Base-by-base conservation (phyloP, 2,329 filamentous ascomycete species). In the Neopestalotiopsis clavispora region DNA sequence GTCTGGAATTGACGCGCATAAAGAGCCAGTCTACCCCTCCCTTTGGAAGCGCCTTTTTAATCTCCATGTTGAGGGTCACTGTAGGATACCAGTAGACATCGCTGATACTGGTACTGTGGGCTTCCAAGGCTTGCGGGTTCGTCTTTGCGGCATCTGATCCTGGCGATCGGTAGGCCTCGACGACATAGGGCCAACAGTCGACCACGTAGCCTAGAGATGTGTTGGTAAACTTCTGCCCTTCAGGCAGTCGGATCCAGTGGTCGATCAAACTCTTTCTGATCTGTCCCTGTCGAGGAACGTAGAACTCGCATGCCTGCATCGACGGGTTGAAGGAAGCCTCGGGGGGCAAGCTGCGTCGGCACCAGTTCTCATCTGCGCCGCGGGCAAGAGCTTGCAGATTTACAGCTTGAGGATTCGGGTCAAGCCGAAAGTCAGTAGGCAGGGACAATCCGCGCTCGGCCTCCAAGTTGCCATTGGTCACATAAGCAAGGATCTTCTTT, bases 1-100 rank as follows among this genome's bases (percentile, higher is more conserved):
- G 69, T 68, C 74, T 76, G 57, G 70, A 49, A 10, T 69, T 64
- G 17, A 90, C 83, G 30, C 90, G 84, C 52, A 87, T 84, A 75
- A 90, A 91, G 68, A 93, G 76, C 87, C 90, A 93, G 75, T 91
- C 89, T 1, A 89, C 87, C 0, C 91, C 91, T 68, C 87, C 85
- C 34, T 81, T 80, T 0, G 91, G 91, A 63, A 93, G 76, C n/a
- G 84, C 78, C 76, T 92, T 93, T 83, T 93, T 93, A 66, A 93
- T 81, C 73, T 93, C 91, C 56, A 93, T 74, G 78, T 91, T 92
- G 72, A 93, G 77, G 65, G 90, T 78, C 34, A 93, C 76, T 1
- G 91, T 93, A 7, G 90, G 90, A 77, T 90, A 92, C 90, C 90
- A 92, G 56, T 42, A 42, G 14, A 42, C 14, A 10, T 14, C 40